Evolutionary conservation across 169 alveolate species (phyloP).

Genomic region (Perkinsus olseni): DNA sequence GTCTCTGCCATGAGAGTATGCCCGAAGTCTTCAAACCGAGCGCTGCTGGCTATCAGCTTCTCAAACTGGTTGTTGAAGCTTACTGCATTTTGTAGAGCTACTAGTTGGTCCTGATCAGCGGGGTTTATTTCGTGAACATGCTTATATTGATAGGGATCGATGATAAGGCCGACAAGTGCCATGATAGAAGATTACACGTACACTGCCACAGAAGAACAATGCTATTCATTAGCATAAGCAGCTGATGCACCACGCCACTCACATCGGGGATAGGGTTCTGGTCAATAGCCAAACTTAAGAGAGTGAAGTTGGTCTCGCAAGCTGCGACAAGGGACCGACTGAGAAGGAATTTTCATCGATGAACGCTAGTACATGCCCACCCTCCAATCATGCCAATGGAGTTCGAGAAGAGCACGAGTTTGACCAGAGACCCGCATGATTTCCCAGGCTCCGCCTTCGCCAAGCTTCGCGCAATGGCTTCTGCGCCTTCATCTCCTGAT

Average conservation of each 20-base stretch:
- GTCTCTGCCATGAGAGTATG: neutral
- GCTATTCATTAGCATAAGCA: no score
- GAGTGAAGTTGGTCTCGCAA: neutral
- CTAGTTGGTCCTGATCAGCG: neutral
- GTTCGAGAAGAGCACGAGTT: neutral
- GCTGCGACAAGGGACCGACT: neutral
- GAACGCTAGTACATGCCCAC: no score
- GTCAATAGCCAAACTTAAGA: neutral
- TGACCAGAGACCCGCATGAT: neutral
- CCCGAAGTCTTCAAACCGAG: neutral
- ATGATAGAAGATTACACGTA: no score
- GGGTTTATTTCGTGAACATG: no score
- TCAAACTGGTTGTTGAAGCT: neutral
- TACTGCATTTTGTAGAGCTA: neutral
- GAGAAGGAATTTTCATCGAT: neutral
- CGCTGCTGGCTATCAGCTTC: neutral
- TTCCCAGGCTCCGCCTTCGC: neutral
- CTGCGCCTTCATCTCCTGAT: neutral
- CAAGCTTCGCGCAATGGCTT: neutral
- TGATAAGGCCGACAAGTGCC: no score
- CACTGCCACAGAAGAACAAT: no score
- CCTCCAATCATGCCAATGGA: neutral
- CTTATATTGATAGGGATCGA: no score
- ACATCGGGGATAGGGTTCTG: neutral
- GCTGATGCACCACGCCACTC: no score